These are phyloP conservation scores for Ophiorrhiza pumila DNA, from an alignment of 257 asterid species.

Conservation along the genomic window DNA sequence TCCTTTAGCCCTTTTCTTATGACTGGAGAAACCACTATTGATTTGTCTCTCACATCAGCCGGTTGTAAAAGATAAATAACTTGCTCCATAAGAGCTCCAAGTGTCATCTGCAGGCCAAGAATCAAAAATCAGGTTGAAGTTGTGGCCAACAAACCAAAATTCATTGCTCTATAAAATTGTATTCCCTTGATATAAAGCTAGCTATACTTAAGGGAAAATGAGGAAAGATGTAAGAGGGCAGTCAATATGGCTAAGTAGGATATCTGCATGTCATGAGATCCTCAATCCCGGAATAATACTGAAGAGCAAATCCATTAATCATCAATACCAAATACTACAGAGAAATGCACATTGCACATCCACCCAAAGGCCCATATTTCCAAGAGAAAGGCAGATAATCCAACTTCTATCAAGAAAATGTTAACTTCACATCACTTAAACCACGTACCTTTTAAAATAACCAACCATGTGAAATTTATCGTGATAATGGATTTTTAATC, in stretches of 20 bases:
- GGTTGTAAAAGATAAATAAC: conserved; percentile 55
- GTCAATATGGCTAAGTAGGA: neutral
- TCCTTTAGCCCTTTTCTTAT: conserved; percentile 69
- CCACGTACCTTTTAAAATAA: neutral
- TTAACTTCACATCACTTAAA: neutral
- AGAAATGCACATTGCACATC: neutral
- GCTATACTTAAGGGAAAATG: neutral
- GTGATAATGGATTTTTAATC: neutral
- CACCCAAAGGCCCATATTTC: neutral
- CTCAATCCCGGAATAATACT: neutral
- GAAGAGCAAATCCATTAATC: neutral
- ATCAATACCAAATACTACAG: neutral
- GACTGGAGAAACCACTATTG: conserved; percentile 41
- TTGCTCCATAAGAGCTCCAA: conserved; percentile 78
- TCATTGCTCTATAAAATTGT: neutral
- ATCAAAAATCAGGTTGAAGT: neutral
- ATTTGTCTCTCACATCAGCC: conserved; percentile 49
- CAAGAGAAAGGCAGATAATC: neutral
- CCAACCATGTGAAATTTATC: neutral
- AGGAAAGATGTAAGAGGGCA: neutral
- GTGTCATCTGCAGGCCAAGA: conserved; percentile 50
- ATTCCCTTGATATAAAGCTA: neutral
- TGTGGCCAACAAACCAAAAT: neutral
- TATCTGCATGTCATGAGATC: neutral
- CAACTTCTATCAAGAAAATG: neutral